Base-by-base conservation (phyloP, 495 filamentous ascomycete genomes). In the Neurospora sp. region DNA sequence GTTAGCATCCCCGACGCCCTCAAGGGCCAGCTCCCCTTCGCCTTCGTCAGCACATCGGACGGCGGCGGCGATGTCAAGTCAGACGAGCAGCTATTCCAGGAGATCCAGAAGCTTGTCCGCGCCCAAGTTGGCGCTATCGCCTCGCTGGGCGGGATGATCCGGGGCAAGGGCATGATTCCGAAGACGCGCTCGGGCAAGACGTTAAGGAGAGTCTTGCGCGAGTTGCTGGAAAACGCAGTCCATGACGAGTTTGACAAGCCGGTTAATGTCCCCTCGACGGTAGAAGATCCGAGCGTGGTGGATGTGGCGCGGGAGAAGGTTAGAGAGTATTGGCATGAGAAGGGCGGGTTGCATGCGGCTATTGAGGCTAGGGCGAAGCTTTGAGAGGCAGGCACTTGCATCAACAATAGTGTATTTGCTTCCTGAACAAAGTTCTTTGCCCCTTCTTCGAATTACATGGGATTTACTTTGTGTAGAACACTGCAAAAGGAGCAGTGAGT, bases 181-280 rank as follows among this genome's bases (percentile, higher is more conserved):
- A 94, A 94, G 83, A 98, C 94, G 39, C 82, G 94, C 31, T 92
- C 89, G 37, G 94, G 94, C 5, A 97, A 97, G 87, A 97, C 92
- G 38, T 77, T 97, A 72, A 83, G 95, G 16, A 84, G 94, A 71
- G 92, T 96, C 39, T 77, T 97, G 82, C 85, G 90, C 68, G 93
- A 96, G 82, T 79, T 97, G 73, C 78, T 97, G 3, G 94, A 97
- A 85, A 87, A 89, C 69, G 87, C 85, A 8, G 83, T 85, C 39
- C 81, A 85, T 37, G 85, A 82, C 1, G 83, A 88, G 69, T 80
- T 85, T 69, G 85, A 85, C 3, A 84, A 83, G 72, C 81, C 80
- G 53, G 86, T 89, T 0, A 75, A 79, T 37, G 82, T 85, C 45
- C 88, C 88, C 27, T 83, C 83, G 8, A 89, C 86, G 8, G 86